Evolutionary conservation across 2,329 filamentous ascomycete genomes (phyloP).

Genomic region (Neopestalotiopsis rosae): DNA sequence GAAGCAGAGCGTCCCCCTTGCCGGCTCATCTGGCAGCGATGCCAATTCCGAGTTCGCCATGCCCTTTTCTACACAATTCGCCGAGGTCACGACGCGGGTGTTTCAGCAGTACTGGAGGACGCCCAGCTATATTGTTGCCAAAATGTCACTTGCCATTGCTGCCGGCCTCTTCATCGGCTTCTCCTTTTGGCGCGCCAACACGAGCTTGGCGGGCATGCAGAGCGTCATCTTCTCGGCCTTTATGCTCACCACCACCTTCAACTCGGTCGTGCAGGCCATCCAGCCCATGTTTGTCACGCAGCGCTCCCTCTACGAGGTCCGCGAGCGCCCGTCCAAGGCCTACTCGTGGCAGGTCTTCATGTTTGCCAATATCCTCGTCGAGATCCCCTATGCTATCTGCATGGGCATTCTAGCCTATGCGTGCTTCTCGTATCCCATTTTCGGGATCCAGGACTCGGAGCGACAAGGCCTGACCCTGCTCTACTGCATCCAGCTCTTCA

Average conservation of each 20-base stretch:
- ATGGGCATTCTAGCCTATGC: constrained; percentile 67
- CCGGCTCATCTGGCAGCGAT: constrained; percentile 24
- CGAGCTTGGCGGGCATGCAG: constrained; percentile 71
- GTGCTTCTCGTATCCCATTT: constrained; percentile 72
- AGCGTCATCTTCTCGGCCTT: constrained; percentile 78
- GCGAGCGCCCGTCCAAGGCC: constrained; percentile 74
- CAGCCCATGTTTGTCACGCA: constrained; percentile 81
- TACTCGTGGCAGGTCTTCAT: constrained; percentile 81
- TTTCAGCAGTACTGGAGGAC: constrained; percentile 87
- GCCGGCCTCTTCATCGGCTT: constrained; percentile 73
- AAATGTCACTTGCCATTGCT: constrained; percentile 60
- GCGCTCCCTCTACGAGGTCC: constrained; percentile 76
- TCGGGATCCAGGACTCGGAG: constrained; percentile 51
- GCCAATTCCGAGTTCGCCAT: constrained; percentile 75
- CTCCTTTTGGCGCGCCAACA: constrained; percentile 67
- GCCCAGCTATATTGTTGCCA: constrained; percentile 78
- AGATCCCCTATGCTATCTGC: constrained; percentile 73
- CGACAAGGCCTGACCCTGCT: constrained; percentile 71
- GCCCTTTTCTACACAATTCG: constrained; percentile 70
- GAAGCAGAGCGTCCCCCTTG: neutral
- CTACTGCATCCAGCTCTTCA: constrained; percentile 68
- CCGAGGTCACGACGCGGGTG: constrained; percentile 68
- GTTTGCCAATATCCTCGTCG: constrained; percentile 72
- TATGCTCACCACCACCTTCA: constrained; percentile 78
- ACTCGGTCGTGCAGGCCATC: constrained; percentile 71